Evolutionary conservation across 495 filamentous ascomycete species (phyloP).

Genomic region (Cairneyella variabilis): DNA sequence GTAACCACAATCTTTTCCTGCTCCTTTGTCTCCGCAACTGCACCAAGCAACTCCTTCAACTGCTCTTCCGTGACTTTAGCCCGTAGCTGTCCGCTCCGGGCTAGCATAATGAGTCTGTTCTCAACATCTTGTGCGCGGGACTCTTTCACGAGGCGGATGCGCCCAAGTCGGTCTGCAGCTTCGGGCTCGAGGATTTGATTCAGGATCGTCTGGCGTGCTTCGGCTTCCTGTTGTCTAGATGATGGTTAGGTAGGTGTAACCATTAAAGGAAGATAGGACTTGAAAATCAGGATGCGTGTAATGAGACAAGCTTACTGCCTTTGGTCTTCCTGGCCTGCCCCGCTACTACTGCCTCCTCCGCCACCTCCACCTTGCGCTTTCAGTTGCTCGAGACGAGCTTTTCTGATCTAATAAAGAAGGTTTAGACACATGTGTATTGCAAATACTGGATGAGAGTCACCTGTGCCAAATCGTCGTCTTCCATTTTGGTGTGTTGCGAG

Average conservation of each 20-base stretch:
- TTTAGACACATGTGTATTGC: no score
- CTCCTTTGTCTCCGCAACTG: constrained; percentile 67
- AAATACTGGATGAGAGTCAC: constrained; percentile 38
- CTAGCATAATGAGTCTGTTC: constrained; percentile 88
- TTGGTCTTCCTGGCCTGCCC: constrained; percentile 41
- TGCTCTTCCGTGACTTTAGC: constrained; percentile 88
- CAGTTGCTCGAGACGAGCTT: constrained; percentile 86
- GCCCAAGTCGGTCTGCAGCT: constrained; percentile 86
- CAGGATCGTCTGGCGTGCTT: constrained; percentile 73
- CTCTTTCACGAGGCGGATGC: constrained; percentile 94
- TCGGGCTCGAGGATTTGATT: constrained; percentile 91
- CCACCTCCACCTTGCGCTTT: constrained; percentile 61
- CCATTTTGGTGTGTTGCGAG: constrained; percentile 45
- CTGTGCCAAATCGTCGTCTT: constrained; percentile 83
- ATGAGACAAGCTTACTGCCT: constrained; percentile 55
- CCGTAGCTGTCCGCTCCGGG: constrained; percentile 79
- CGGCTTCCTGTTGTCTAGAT: constrained; percentile 64
- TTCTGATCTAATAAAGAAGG: constrained; percentile 60
- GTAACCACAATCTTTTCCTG: constrained; percentile 76
- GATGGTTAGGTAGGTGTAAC: background rate
- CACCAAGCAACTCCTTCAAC: constrained; percentile 83
- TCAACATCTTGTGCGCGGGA: constrained; percentile 86
- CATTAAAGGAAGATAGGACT: background rate
- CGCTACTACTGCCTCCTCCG: constrained; percentile 36
- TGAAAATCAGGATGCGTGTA: no score